Conservation (phyloP, 805 yeast species). For the Starmerella floricola region DNA sequence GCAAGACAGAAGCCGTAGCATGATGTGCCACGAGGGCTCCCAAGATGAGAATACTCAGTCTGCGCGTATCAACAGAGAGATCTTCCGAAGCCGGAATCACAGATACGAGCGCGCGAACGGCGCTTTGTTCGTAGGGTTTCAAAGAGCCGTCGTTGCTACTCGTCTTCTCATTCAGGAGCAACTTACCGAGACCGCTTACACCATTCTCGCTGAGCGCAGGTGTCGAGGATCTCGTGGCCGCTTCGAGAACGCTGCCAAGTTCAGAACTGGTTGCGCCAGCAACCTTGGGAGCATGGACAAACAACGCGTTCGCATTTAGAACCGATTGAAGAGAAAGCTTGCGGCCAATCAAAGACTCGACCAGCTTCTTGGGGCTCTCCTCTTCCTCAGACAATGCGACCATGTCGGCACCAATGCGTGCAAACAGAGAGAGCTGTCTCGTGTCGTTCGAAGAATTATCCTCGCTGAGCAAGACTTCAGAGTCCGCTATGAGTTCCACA, state of each 20-base stretch:
- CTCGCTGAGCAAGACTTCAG: slow-evolving; percentile 33
- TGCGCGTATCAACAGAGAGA: slow-evolving; percentile 61
- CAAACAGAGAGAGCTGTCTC: slow-evolving; percentile 18
- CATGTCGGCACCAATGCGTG: slow-evolving; percentile 37
- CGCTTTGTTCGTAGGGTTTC: slow-evolving; percentile 29
- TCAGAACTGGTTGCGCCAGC: slow-evolving; percentile 22
- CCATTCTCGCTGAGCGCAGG: slow-evolving; percentile 52
- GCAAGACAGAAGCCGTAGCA: slow-evolving; percentile 41
- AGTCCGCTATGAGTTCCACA: slow-evolving; percentile 62
- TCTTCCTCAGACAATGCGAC: slow-evolving; percentile 33
- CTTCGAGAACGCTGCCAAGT: slow-evolving; percentile 3
- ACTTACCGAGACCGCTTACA: slow-evolving; percentile 68
- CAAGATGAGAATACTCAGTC: slow-evolving; percentile 62
- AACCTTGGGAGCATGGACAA: slow-evolving; percentile 24
- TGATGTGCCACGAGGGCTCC: slow-evolving; percentile 57
- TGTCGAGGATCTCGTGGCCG: slow-evolving; percentile 2
- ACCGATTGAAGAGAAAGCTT: slow-evolving; percentile 16
- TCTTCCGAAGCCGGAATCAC: slow-evolving; percentile 46
- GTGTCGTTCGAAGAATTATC: slow-evolving; percentile 32
- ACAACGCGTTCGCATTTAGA: slow-evolving; percentile 24
- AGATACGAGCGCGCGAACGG: slow-evolving; percentile 34
- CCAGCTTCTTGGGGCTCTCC: slow-evolving; percentile 29
- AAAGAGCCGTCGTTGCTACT: slow-evolving; percentile 23
- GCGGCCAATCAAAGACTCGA: slow-evolving; percentile 17
- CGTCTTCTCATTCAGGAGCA: slow-evolving; percentile 35